These are phyloP conservation scores for Aquilaria sinensis DNA, from an alignment of 345 rosid genomes.

Conservation along the genomic window DNA sequence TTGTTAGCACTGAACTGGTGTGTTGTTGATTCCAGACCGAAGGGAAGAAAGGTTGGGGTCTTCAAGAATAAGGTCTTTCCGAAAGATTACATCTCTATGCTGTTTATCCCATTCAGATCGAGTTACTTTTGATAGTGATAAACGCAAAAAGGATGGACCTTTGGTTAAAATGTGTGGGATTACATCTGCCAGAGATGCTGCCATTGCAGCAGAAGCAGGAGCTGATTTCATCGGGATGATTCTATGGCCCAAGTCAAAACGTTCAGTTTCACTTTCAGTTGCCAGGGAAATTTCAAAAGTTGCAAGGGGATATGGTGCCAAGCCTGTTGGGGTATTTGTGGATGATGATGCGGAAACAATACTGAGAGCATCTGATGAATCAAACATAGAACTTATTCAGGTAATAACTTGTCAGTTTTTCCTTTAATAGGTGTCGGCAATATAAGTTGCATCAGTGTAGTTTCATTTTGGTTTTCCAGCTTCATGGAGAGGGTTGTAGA, in stretches of 20 bases:
- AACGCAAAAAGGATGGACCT: slow-evolving; percentile 27
- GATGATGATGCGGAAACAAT: slow-evolving; percentile 67
- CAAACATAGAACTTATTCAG: slow-evolving; percentile 78
- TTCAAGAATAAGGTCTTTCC: slow-evolving; percentile 8
- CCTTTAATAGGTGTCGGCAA: background rate
- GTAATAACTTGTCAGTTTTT: slow-evolving; percentile 20
- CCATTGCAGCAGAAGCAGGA: slow-evolving; percentile 85
- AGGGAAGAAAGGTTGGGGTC: slow-evolving; percentile 12
- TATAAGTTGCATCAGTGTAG: background rate
- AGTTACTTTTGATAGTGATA: slow-evolving; percentile 12
- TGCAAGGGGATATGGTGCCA: slow-evolving; percentile 63
- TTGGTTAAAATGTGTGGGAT: slow-evolving; percentile 87
- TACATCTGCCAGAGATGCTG: slow-evolving; percentile 73
- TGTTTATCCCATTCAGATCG: slow-evolving; percentile 22
- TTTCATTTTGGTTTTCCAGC: slow-evolving; percentile 32
- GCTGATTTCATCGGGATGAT: slow-evolving; percentile 86
- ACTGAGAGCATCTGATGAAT: slow-evolving; percentile 51
- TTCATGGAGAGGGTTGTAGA: slow-evolving; percentile 74
- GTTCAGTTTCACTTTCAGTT: slow-evolving; percentile 60
- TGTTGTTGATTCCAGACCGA: slow-evolving; percentile 22
- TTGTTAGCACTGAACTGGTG: background rate
- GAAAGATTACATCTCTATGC: slow-evolving; percentile 17
- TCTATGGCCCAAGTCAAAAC: slow-evolving; percentile 80
- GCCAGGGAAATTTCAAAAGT: slow-evolving; percentile 83
- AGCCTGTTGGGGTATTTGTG: slow-evolving; percentile 86